Conservation (phyloP, 75 land plant species). For the Pseudotsuga menziesii region DNA sequence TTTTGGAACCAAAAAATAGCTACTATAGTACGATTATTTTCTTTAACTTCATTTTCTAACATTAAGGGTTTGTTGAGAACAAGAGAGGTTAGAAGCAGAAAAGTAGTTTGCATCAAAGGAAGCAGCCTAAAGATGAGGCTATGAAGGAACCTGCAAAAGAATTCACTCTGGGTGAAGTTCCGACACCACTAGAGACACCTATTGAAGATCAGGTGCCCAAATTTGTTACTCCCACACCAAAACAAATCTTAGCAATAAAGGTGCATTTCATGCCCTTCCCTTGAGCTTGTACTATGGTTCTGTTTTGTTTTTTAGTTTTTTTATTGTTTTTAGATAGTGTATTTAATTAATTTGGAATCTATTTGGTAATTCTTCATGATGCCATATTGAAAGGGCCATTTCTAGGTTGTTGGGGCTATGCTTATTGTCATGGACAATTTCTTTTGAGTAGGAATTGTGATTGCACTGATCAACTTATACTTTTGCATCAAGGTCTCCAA, state of each 20-base stretch:
- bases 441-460: too few species aligned
- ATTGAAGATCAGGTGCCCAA: slow-evolving; percentile 50
- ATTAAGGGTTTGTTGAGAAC: slow-evolving; percentile 17
- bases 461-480: too few species aligned
- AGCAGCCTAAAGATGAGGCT: slow-evolving; percentile 61
- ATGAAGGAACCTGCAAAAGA: slow-evolving; percentile 57
- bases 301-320: neutral
- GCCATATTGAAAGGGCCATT: too few species aligned
- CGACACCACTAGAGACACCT: slow-evolving; percentile 24
- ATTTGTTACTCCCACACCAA: slow-evolving; percentile 69
- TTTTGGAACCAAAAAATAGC: neutral
- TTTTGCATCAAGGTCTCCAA: too few species aligned
- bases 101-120: slow-evolving; percentile 65
- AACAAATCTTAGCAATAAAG: slow-evolving; percentile 91
- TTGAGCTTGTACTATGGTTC: neutral
- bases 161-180: slow-evolving; percentile 71
- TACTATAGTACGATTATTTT: neutral
- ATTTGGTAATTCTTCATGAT: neutral
- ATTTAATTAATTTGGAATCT: neutral
- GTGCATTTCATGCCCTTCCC: slow-evolving; percentile 19
- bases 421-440: too few species aligned
- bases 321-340: neutral
- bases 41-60: slow-evolving; percentile 8
- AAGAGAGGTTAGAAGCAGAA: slow-evolving; percentile 84
- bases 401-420: too few species aligned